Base-by-base conservation (phyloP, 2,329 filamentous ascomycete genomes). In the Colletotrichum euphorbiae region DNA sequence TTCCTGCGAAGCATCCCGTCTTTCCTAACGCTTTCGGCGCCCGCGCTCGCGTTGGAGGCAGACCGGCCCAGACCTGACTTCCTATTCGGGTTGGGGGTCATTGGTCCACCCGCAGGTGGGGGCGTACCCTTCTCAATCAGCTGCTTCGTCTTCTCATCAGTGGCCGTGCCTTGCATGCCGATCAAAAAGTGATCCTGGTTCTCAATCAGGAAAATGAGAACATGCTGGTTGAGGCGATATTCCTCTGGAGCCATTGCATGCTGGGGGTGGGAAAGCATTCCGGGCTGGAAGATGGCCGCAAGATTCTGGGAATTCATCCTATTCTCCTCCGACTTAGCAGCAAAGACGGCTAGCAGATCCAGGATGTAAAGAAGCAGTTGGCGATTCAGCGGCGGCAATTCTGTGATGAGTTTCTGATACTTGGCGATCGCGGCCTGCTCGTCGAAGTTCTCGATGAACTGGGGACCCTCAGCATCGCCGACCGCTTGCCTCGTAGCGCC, bases 161-260 rank as follows among this genome's bases (percentile, higher is more conserved):
- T 93, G n/a, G 90, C 94, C n/a, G 94, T 98, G 50, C 96, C 96
- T 76, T 94, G 93, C 96, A 99, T 99, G 62, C 96, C 96, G 71
- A 99, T 97, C 72, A 99, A 83, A 84, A 99, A 99, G 79, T 97
- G 93, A 75, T 99, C 96, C 78, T 99, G 96, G 75, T 99, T 97
- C 77, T 98, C 94, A 72, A 99, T 99, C 73, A 99, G 82, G 79
- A 99, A 99, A 57, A 99, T 97, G 71, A 99, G 87, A 19, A 99
- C 95, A 74, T 96, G 95, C 84, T 99, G 96, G 77, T 97, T 98
- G 6, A 99, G 84, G 36, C 93, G 90, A 77, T 99, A 99, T 76
- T 98, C 95, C 65, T 92, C 89, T 0, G 96, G 96, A 0, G 93
- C 91, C 95, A 99, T 98, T 75, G 97, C 94, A 78, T 99, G 96